phyloP scores from a whole-genome alignment of 345 rosid species.

The Syzygium aqueum region DNA sequence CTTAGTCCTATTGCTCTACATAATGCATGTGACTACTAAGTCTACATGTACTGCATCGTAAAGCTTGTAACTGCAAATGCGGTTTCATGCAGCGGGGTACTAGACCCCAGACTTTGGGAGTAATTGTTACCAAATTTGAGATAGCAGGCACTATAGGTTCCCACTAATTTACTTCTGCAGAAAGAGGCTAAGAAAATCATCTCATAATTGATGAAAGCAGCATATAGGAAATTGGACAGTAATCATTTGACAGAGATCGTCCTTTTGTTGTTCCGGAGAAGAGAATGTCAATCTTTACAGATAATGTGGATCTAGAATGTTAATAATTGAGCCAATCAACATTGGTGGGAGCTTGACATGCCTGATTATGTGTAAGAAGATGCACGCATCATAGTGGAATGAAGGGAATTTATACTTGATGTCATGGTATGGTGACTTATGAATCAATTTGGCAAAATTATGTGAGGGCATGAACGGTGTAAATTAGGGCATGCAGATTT shows the following conservation, averaged over 20 bases:
- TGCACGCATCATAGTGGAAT: neutral
- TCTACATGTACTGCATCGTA: neutral
- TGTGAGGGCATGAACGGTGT: neutral
- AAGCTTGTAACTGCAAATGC: neutral
- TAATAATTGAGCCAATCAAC: neutral
- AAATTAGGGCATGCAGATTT: neutral
- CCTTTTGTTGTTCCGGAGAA: neutral
- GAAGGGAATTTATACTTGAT: neutral
- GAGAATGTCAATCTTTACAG: neutral
- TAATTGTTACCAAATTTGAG: neutral
- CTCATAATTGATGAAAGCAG: neutral
- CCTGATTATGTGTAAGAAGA: neutral
- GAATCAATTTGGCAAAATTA: neutral
- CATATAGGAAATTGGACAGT: neutral
- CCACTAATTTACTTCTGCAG: neutral
- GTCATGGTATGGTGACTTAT: neutral
- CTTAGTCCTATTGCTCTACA: neutral
- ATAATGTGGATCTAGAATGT: neutral
- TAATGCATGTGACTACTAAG: neutral
- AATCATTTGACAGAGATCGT: neutral
- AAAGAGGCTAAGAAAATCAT: neutral
- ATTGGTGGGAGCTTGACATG: neutral
- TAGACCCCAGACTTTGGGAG: neutral
- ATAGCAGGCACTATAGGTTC: neutral
- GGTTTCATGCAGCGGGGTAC: neutral